Evolutionary conservation across 2,329 filamentous ascomycete genomes (phyloP).

Genomic region (Pseudopyrenochaeta lycopersici): DNA sequence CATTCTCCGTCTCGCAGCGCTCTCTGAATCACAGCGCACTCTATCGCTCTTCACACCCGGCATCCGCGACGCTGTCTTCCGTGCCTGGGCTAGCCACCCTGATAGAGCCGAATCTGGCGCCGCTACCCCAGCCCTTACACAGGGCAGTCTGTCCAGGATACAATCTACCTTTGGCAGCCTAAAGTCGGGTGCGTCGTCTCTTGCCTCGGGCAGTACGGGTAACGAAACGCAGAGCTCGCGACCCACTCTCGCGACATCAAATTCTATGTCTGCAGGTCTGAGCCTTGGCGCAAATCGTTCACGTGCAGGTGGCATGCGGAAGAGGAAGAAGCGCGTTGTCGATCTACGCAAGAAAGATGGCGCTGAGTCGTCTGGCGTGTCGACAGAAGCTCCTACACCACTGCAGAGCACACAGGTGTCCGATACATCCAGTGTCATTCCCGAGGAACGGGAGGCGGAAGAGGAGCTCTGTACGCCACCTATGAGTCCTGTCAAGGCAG

Average conservation of each 20-base stretch:
- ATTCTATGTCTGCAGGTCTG: conserved; percentile 68
- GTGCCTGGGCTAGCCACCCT: conserved; percentile 85
- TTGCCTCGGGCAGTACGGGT: conserved; percentile 57
- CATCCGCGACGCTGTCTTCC: conserved; percentile 89
- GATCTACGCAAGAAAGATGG: conserved; percentile 74
- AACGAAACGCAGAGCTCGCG: conserved; percentile 64
- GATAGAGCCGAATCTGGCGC: conserved; percentile 70
- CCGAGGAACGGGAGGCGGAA: conserved; percentile 42
- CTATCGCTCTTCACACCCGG: conserved; percentile 89
- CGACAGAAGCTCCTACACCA: conserved; percentile 61
- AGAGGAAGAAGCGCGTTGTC: conserved; percentile 85
- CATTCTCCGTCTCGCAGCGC: conserved; percentile 78
- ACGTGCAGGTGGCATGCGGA: conserved; percentile 71
- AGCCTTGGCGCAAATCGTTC: conserved; percentile 68
- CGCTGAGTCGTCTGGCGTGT: conserved; percentile 58
- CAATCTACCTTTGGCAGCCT: conserved; percentile 58
- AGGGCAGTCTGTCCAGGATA: conserved; percentile 56
- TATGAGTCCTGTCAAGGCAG: conserved; percentile 33
- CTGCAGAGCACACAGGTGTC: conserved; percentile 65
- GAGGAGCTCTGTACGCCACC: conserved; percentile 46
- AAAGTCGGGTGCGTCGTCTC: conserved; percentile 52
- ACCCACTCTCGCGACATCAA: conserved; percentile 68
- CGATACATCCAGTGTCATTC: conserved; percentile 58
- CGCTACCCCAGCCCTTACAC: conserved; percentile 53
- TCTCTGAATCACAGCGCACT: conserved; percentile 89